These are phyloP conservation scores for Podospora conica DNA, from an alignment of 495 filamentous ascomycete species.

Conservation along the genomic window DNA sequence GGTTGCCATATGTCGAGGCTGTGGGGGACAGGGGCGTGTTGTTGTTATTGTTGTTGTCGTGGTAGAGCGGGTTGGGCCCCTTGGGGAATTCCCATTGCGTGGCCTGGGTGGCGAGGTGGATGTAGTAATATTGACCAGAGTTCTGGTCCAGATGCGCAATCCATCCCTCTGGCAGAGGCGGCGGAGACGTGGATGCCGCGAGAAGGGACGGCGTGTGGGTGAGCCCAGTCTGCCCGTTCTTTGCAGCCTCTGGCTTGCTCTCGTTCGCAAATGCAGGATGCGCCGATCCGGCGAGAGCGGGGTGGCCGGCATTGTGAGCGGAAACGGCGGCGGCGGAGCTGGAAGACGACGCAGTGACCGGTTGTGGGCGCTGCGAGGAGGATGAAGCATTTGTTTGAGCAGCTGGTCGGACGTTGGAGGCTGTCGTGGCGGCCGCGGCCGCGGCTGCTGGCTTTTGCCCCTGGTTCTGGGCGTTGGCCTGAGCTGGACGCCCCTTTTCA, in stretches of 20 bases:
- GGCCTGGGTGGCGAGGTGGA: conserved; percentile 89
- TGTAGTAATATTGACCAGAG: conserved; percentile 98
- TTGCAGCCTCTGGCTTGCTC: conserved; percentile 38
- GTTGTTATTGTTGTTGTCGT: conserved; percentile 70
- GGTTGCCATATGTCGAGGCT: conserved; percentile 69
- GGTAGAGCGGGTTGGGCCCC: conserved; percentile 74
- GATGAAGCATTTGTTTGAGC: conserved; percentile 26
- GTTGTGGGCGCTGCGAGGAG: conserved; percentile 18
- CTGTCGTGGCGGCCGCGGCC: conserved; percentile 13
- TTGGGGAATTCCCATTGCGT: conserved; percentile 99
- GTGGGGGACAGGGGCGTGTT: conserved; percentile 73
- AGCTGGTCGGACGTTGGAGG: background rate
- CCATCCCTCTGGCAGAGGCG: conserved; percentile 94
- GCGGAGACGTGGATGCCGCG: conserved; percentile 70
- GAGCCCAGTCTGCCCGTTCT: conserved; percentile 37
- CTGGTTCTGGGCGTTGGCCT: conserved; percentile 36
- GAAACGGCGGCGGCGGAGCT: conserved; percentile 39
- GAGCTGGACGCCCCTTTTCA: conserved; percentile 59
- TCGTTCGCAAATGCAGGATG: conserved; percentile 35
- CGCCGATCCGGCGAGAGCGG: conserved; percentile 72
- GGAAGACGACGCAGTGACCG: conserved; percentile 28
- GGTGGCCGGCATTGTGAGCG: conserved; percentile 54
- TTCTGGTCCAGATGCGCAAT: conserved; percentile 93
- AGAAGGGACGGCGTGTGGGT: conserved; percentile 43
- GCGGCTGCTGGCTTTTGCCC: conserved; percentile 21